phyloP scores from a whole-genome alignment of 345 rosid species.

The Limnanthes douglasii region DNA sequence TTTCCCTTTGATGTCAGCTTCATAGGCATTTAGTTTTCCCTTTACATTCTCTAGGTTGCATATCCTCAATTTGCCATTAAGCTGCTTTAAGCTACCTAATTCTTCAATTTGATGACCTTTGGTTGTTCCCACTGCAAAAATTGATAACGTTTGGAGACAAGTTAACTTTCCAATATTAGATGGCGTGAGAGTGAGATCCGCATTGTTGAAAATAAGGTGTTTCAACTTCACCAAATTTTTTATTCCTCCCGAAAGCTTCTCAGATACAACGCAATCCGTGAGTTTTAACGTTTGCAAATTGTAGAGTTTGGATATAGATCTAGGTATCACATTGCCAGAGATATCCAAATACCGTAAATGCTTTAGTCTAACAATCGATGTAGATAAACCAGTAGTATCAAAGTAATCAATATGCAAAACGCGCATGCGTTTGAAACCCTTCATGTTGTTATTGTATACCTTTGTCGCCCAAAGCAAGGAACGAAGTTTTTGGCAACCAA shows the following conservation, averaged over 20 bases:
- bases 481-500: neutral
- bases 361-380: slow-evolving; percentile 5
- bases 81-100: too few species aligned
- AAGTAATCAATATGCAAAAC: neutral
- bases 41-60: neutral
- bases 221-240: neutral
- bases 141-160: too few species aligned
- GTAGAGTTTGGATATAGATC: slow-evolving; percentile 5
- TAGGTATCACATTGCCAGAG: neutral
- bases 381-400: neutral
- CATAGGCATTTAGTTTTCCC: too few species aligned
- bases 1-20: neutral
- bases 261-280: neutral
- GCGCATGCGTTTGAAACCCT: slow-evolving; percentile 1
- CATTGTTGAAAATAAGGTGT: neutral
- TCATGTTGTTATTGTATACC: neutral
- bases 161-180: too few species aligned
- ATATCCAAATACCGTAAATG: too few species aligned
- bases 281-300: slow-evolving; percentile 8
- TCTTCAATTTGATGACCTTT: neutral
- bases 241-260: neutral
- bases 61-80: neutral
- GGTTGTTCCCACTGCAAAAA: neutral
- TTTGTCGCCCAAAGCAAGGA: neutral
- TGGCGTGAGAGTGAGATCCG: neutral